Base-by-base conservation (phyloP, 345 rosid species). In the Murraya paniculata region DNA sequence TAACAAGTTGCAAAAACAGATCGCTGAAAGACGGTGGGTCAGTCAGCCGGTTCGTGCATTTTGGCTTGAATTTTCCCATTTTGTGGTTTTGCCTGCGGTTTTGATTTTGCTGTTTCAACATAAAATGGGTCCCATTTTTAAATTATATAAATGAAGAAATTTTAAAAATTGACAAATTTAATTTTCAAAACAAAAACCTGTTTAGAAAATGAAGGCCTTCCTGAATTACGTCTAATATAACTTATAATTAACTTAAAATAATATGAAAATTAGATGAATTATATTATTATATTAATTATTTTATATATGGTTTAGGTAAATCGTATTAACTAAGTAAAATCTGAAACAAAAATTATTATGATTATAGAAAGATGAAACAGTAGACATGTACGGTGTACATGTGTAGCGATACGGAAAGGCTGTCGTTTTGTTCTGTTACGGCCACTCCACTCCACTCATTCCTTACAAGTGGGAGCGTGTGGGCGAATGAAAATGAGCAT, bases 391-490 rank as follows among this genome's bases (percentile, higher is more conserved):
- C 81, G 84, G 81, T 78, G 73, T 65, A 55, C 8, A 4, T 41
- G 80, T 36, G 55, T 38, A 28, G 24, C 21, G 56, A 74, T 80
- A 74, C 80, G 86, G 81, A 66, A 60, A 60, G 18, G 75, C 64
- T 60, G 83, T 74, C 25, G 25, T 25, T 30, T 25, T 50, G 25
- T 25, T 30, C 14, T 50, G 62, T 75, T 65, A 30, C 4, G 1
- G 71, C 71, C 71, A 48, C 62, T 80, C 71, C 50, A 48, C 72
- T 77, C 86, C 82, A 30, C 77, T 61, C 35, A 31, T 68, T 80
- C 86, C 84, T 69, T 78, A 73, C 82, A 81, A 81, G 81, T 82
- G 84, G 88, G 84, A 81, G 70, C 80, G 69, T 68, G 69, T 27
- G 77, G 64, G 72, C 68, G 25, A 33, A 65, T 57, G 50, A 50